Percentiles rank a stretch among this genome's conserved stretches.
Evolutionary conservation across 352 stramenopile species (phyloP).

Genomic region (Phytophthora sansomeana): DNA sequence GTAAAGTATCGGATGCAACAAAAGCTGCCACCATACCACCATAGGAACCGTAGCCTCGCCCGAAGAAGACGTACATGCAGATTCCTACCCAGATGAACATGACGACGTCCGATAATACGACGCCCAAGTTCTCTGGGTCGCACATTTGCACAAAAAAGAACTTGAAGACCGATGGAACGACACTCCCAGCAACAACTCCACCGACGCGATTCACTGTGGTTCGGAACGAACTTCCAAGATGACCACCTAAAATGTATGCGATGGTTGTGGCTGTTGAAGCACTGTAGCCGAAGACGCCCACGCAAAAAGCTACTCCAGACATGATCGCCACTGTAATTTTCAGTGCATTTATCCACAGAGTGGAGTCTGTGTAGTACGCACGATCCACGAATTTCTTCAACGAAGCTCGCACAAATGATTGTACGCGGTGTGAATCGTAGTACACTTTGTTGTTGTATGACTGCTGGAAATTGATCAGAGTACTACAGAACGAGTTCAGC

Average conservation of each 20-base stretch:
- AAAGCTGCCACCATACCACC: constrained; percentile 76
- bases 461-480: constrained; percentile 68
- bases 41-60: constrained; percentile 68
- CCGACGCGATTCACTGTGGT: constrained; percentile 77
- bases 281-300: constrained; percentile 76
- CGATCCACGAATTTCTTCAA: constrained; percentile 56
- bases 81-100: constrained; percentile 78
- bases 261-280: constrained; percentile 63
- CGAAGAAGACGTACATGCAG: constrained; percentile 80
- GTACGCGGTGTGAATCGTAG: constrained; percentile 45
- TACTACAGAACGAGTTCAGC: constrained; percentile 79
- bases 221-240: constrained; percentile 76
- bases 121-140: constrained; percentile 40
- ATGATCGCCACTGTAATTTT: constrained; percentile 70
- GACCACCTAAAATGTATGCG: constrained; percentile 77
- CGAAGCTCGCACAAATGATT: constrained; percentile 52
- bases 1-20: constrained; percentile 67
- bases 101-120: constrained; percentile 51
- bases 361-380: constrained; percentile 47
- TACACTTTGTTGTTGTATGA: constrained; percentile 68
- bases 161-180: constrained; percentile 80
- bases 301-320: constrained; percentile 61
- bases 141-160: constrained; percentile 84
- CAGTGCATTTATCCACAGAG: constrained; percentile 48
- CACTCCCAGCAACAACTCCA: constrained; percentile 73